Conservation (phyloP, 2,329 filamentous ascomycete species). For the Exophiala spinifera region DNA sequence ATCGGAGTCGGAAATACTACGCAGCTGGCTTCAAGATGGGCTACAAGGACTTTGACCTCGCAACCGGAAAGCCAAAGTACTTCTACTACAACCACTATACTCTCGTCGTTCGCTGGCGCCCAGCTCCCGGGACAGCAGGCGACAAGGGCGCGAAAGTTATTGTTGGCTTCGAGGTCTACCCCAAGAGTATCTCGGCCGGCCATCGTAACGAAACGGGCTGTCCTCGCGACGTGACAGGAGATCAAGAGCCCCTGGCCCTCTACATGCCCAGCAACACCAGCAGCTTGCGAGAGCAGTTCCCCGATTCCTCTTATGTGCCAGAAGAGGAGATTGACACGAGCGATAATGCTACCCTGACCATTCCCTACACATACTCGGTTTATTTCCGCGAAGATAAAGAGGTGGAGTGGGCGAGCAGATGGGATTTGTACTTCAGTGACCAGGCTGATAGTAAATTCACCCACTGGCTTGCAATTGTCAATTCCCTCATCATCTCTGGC, state of each 20-base stretch:
- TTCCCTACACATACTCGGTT: slow-evolving; percentile 85
- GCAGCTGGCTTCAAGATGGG: slow-evolving; percentile 86
- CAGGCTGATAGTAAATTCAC: slow-evolving; percentile 77
- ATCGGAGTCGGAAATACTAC: slow-evolving; percentile 83
- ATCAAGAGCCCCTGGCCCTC: slow-evolving; percentile 66
- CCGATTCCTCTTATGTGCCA: slow-evolving; percentile 59
- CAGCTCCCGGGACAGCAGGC: slow-evolving; percentile 66
- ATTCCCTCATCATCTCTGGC: slow-evolving; percentile 79
- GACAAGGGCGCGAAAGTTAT: slow-evolving; percentile 72
- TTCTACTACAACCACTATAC: slow-evolving; percentile 88
- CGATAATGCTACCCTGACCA: slow-evolving; percentile 63
- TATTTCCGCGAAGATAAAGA: slow-evolving; percentile 81
- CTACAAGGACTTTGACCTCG: slow-evolving; percentile 64
- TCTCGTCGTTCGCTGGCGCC: slow-evolving; percentile 74
- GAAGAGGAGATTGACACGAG: slow-evolving; percentile 57
- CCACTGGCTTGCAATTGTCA: slow-evolving; percentile 85
- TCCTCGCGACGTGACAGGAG: slow-evolving; percentile 62
- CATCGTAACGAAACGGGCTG: slow-evolving; percentile 64
- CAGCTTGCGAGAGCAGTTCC: slow-evolving; percentile 50
- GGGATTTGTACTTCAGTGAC: slow-evolving; percentile 87
- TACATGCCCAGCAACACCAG: slow-evolving; percentile 61
- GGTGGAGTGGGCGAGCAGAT: slow-evolving; percentile 78
- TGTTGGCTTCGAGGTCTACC: slow-evolving; percentile 85
- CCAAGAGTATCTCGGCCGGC: slow-evolving; percentile 71
- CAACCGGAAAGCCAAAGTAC: slow-evolving; percentile 60